These are phyloP conservation scores for Xylariaceae sp. DNA, from an alignment of 2,329 filamentous ascomycete genomes.

Conservation along the genomic window DNA sequence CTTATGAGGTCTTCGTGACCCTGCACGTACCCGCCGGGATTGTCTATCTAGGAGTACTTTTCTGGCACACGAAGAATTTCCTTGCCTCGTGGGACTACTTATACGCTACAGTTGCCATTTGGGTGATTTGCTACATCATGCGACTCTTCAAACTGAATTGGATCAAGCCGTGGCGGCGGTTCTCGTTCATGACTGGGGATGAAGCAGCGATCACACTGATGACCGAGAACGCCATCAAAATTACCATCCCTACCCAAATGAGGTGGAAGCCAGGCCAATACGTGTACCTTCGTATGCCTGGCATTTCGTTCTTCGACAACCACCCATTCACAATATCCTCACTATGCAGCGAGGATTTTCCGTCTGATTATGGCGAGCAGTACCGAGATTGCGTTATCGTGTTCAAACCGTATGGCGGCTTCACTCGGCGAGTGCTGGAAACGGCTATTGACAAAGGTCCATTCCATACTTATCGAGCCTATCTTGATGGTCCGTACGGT, in stretches of 20 bases:
- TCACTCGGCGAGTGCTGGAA: conserved; percentile 80
- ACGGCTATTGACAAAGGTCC: conserved; percentile 81
- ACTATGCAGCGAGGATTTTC: conserved; percentile 87
- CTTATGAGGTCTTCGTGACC: conserved; percentile 82
- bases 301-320: conserved; percentile 84
- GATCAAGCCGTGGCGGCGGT: conserved; percentile 66
- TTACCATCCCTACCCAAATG: conserved; percentile 90
- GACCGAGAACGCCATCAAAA: conserved; percentile 90
- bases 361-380: conserved; percentile 82
- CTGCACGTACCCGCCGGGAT: conserved; percentile 80
- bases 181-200: conserved; percentile 83
- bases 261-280: conserved; percentile 93
- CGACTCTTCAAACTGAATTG: conserved; percentile 87
- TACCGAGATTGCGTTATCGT: conserved; percentile 88
- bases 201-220: conserved; percentile 86
- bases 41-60: conserved; percentile 76
- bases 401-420: conserved; percentile 87
- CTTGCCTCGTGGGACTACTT: conserved; percentile 88
- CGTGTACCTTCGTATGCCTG: conserved; percentile 90
- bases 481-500: conserved; percentile 90
- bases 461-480: conserved; percentile 87
- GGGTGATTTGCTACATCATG: conserved; percentile 67
- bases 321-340: conserved; percentile 95
- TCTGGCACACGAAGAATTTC: conserved; percentile 96
- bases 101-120: conserved; percentile 74